A percentile compares a stretch with the other conserved stretches of the same genome.
phyloP scores from a whole-genome alignment of 345 rosid species.

The Arabidopsis arenosa region DNA sequence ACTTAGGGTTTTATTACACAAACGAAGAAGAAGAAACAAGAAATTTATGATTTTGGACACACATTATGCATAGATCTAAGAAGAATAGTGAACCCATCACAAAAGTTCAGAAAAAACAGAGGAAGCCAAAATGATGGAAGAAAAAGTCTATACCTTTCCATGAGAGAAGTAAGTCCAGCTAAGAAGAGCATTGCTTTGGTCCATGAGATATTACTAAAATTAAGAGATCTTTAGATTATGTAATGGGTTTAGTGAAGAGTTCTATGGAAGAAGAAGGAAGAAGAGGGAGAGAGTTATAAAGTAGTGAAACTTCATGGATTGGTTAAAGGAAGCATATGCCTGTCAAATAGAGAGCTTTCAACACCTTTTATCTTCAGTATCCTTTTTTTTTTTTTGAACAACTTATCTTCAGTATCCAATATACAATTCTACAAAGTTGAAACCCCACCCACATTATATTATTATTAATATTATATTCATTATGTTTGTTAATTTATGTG shows the following conservation, averaged over 20 bases:
- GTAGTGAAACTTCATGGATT: conserved; percentile 35
- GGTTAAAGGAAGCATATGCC: conserved; percentile 34
- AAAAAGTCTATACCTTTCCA: conserved; percentile 62
- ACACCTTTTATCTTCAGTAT: conserved; percentile 31
- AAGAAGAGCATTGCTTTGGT: conserved; percentile 64
- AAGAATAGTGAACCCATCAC: not conserved
- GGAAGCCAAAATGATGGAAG: conserved; percentile 7
- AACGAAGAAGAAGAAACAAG: conserved; percentile 16
- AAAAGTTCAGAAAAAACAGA: not conserved
- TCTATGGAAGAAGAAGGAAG: conserved; percentile 1
- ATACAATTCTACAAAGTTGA: conserved; percentile 27
- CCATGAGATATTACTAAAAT: conserved; percentile 51
- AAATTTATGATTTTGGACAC: not conserved
- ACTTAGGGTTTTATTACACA: conserved; percentile 4
- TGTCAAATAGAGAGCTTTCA: conserved; percentile 32
- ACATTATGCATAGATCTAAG: conserved; percentile 40
- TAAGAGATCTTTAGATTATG: conserved; percentile 5
- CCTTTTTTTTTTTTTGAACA: no score
- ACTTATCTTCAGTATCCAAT: conserved; percentile 30
- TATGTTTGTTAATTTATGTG: not conserved
- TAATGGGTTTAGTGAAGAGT: conserved; percentile 29
- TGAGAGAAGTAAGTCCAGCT: conserved; percentile 70
- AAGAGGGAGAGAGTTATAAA: conserved; percentile 12
- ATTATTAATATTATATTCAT: not conserved
- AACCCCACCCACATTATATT: conserved; percentile 31